phyloP scores from a whole-genome alignment of 352 stramenopile genomes.

The Globisporangium radiosum region DNA sequence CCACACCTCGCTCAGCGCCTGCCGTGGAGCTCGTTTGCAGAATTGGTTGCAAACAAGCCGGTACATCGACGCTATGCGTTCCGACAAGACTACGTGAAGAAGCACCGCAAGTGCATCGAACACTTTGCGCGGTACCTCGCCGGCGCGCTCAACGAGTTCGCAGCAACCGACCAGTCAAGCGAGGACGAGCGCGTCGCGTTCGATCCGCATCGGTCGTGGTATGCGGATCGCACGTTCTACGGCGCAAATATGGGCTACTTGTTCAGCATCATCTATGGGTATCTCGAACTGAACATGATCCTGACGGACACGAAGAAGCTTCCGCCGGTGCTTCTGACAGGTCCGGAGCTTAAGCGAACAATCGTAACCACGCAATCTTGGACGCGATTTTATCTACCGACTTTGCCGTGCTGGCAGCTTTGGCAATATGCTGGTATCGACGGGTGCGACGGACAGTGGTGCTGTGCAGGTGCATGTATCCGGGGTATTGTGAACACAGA shows the following conservation, averaged over 20 bases:
- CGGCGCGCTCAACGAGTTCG: background rate
- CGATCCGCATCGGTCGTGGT: background rate
- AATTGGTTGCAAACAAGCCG: background rate
- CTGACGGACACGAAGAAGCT: conserved; percentile 4
- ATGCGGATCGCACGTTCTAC: background rate
- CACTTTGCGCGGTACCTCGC: background rate
- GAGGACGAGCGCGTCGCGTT: background rate
- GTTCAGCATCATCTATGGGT: conserved; percentile 7
- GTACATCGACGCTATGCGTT: background rate
- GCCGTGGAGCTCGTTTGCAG: background rate
- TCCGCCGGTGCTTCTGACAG: background rate
- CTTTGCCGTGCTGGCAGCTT: no score
- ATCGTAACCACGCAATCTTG: no score
- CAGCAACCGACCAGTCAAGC: background rate
- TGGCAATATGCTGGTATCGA: no score
- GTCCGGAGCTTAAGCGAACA: no score
- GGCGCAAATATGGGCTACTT: conserved; percentile 4
- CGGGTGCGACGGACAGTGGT: no score
- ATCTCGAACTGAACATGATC: conserved; percentile 15
- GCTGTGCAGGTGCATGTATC: no score
- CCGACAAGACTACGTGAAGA: background rate
- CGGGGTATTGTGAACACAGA: no score
- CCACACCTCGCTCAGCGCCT: background rate
- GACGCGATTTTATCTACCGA: no score
- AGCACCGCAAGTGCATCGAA: background rate